Conservation (phyloP, 2,329 filamentous ascomycete genomes). For the Exophiala aquamarina region DNA sequence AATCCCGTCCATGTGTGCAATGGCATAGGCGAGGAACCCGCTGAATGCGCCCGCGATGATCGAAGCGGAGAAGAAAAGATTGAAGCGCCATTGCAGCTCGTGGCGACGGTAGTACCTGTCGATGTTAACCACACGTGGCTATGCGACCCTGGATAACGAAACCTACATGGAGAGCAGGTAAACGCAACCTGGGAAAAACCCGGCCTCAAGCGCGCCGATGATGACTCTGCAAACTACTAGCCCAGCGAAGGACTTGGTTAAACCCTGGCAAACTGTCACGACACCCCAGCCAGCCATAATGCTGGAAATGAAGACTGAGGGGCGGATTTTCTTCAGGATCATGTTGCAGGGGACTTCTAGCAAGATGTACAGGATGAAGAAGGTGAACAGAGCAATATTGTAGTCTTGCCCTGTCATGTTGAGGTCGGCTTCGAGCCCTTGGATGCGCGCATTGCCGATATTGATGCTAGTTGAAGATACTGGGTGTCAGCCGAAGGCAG, state of each 20-base stretch:
- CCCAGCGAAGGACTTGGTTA: slow-evolving; percentile 33
- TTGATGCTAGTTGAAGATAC: slow-evolving; percentile 36
- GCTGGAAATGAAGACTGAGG: slow-evolving; percentile 24
- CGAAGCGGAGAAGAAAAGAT: slow-evolving; percentile 35
- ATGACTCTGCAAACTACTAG: slow-evolving; percentile 34
- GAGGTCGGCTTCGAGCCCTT: slow-evolving; percentile 45
- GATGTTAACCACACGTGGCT: slow-evolving; percentile 28
- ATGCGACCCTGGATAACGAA: slow-evolving; percentile 8
- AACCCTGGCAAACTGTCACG: slow-evolving; percentile 40
- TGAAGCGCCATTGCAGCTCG: slow-evolving; percentile 40
- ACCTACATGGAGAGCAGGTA: slow-evolving; percentile 28
- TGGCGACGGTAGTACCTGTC: slow-evolving; percentile 38
- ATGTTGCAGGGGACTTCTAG: slow-evolving; percentile 47
- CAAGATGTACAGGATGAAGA: slow-evolving; percentile 26
- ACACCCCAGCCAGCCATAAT: slow-evolving; percentile 33
- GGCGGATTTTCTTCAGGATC: slow-evolving; percentile 37
- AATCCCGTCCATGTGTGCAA: slow-evolving; percentile 51
- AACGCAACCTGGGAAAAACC: slow-evolving; percentile 38
- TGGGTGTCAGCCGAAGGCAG: background rate
- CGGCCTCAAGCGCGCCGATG: slow-evolving; percentile 35
- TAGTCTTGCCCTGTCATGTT: slow-evolving; percentile 45
- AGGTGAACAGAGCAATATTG: slow-evolving; percentile 29
- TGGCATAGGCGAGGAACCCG: slow-evolving; percentile 52
- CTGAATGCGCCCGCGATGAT: slow-evolving; percentile 43
- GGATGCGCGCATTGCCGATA: slow-evolving; percentile 49